These are phyloP conservation scores for Coccinonectria pachysandricola DNA, from an alignment of 2,329 filamentous ascomycete species.

Conservation along the genomic window DNA sequence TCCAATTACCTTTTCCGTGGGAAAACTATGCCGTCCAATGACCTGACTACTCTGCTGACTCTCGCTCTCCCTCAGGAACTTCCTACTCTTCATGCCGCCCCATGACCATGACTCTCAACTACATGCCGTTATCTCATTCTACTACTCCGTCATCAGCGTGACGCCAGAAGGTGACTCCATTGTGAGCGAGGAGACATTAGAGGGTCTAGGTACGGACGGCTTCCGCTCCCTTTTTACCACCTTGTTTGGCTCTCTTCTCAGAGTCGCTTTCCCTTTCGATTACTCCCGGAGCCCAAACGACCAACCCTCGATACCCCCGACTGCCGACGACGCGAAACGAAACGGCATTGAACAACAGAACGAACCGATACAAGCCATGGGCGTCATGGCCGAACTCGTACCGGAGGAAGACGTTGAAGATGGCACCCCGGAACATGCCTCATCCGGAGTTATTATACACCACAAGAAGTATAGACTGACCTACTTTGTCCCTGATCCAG, in stretches of 20 bases:
- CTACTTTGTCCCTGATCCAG: slow-evolving; percentile 71
- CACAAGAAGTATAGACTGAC: slow-evolving; percentile 46
- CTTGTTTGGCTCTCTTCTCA: slow-evolving; percentile 67
- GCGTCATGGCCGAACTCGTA: slow-evolving; percentile 10
- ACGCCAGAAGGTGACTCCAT: slow-evolving; percentile 90
- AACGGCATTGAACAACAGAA: slow-evolving; percentile 3
- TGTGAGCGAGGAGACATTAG: slow-evolving; percentile 79
- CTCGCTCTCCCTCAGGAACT: slow-evolving; percentile 54
- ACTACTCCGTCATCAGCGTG: slow-evolving; percentile 77
- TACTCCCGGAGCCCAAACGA: slow-evolving; percentile 20
- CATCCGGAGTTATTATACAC: slow-evolving; percentile 24
- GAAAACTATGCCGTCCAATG: too few relatives aligned
- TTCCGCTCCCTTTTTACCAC: slow-evolving; percentile 49
- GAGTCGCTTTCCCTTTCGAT: slow-evolving; percentile 46
- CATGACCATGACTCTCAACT: slow-evolving; percentile 57
- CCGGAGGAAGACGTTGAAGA: slow-evolving; percentile 21
- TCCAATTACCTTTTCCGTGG: too few relatives aligned
- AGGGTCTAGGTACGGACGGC: slow-evolving; percentile 83
- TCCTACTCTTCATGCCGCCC: slow-evolving; percentile 76
- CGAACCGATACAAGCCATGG: slow-evolving; percentile 12
- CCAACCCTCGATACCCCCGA: slow-evolving; percentile 10
- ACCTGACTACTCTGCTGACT: slow-evolving; percentile 15
- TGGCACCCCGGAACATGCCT: slow-evolving; percentile 26
- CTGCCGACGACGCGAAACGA: slow-evolving; percentile 11
- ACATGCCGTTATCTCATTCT: slow-evolving; percentile 79